phyloP scores from a whole-genome alignment of 2,329 filamentous ascomycete genomes.

The Colletotrichum endophyticum region DNA sequence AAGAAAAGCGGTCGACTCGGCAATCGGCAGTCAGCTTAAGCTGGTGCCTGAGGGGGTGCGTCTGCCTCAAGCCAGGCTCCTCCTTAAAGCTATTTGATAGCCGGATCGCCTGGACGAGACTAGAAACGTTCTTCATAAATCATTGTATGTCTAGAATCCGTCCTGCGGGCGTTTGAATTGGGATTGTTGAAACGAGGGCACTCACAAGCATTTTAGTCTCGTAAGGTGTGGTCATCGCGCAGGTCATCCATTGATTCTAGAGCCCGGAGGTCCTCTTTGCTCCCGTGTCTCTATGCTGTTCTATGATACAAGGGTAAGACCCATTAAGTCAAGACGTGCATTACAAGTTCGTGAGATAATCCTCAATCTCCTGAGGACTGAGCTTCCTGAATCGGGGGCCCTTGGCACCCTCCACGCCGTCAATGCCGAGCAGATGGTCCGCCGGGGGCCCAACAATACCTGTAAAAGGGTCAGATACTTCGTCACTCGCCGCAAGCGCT shows the following conservation, averaged over 20 bases:
- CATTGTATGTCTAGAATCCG: background rate
- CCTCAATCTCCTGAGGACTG: slow-evolving; percentile 97
- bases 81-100: background rate
- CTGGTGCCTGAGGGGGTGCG: background rate
- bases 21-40: background rate
- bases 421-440: slow-evolving; percentile 88
- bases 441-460: slow-evolving; percentile 96
- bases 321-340: slow-evolving; percentile 26
- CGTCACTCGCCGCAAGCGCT: background rate
- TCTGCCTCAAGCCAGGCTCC: background rate
- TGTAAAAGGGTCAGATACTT: slow-evolving; percentile 35
- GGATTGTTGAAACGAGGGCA: background rate
- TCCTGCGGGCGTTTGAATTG: background rate
- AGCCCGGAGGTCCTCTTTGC: slow-evolving; percentile 9
- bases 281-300: slow-evolving; percentile 24
- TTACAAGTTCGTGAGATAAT: slow-evolving; percentile 98
- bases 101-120: background rate
- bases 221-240: background rate
- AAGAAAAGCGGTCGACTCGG: background rate
- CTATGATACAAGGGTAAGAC: slow-evolving; percentile 43
- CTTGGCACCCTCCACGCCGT: slow-evolving; percentile 83
- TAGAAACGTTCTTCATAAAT: background rate
- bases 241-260: slow-evolving; percentile 22
- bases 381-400: slow-evolving; percentile 93
- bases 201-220: background rate